A percentile compares a stretch with the other conserved stretches of the same genome.
Conservation (phyloP, 306 rosid genomes). For the Rosa rugosa region DNA sequence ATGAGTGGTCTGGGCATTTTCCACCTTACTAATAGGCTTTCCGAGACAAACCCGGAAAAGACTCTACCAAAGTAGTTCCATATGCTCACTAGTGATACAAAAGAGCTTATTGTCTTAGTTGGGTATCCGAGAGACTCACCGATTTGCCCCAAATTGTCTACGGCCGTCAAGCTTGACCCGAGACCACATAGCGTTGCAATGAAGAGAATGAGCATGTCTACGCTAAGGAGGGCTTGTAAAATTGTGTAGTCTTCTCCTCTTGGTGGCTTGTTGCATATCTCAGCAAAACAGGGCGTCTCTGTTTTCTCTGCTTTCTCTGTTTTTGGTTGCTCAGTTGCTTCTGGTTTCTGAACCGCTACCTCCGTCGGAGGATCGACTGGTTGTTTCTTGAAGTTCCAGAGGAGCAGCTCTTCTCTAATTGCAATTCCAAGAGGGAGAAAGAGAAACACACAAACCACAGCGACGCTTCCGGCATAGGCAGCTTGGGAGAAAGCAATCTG, state of each 20-base stretch:
- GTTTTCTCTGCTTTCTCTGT: background rate
- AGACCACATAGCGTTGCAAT: constrained; percentile 39
- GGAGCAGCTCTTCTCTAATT: constrained; percentile 27
- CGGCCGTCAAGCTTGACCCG: constrained; percentile 47
- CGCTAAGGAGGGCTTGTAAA: constrained; percentile 40
- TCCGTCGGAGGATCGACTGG: background rate
- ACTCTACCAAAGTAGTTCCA: constrained; percentile 61
- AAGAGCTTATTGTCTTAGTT: constrained; percentile 20
- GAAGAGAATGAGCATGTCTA: constrained; percentile 45
- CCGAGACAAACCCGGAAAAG: constrained; percentile 49
- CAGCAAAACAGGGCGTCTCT: constrained; percentile 12
- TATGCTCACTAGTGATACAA: constrained; percentile 46
- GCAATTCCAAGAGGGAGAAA: constrained; percentile 37
- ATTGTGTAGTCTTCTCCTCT: constrained; percentile 56
- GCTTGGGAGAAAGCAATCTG: constrained; percentile 21
- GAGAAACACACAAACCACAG: constrained; percentile 35
- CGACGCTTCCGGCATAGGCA: constrained; percentile 30
- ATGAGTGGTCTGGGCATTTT: constrained; percentile 44
- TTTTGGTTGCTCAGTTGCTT: background rate
- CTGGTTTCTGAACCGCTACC: constrained; percentile 14
- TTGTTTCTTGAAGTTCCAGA: constrained; percentile 30
- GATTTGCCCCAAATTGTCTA: constrained; percentile 52
- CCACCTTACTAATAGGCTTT: constrained; percentile 28
- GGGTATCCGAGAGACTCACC: constrained; percentile 52
- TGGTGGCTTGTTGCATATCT: constrained; percentile 23